Conservation (phyloP, 352 stramenopile genomes). For the Stephanocyclus meneghinianus region DNA sequence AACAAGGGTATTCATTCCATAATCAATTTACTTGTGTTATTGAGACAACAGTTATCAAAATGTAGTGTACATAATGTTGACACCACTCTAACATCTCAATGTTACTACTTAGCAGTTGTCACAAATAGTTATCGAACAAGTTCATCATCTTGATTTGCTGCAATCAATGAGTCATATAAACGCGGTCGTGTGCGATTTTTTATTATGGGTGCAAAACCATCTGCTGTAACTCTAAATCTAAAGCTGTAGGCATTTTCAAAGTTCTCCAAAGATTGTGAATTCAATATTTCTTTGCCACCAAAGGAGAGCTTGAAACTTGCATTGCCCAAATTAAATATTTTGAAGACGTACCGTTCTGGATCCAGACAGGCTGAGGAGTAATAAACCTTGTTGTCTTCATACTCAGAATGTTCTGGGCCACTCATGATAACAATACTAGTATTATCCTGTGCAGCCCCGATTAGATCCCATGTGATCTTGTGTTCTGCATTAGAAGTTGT, state of each 20-base stretch:
- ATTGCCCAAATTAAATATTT: conserved; percentile 1
- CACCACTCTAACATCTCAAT: too few relatives aligned
- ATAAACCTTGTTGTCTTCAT: conserved; percentile 7
- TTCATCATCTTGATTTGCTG: neutral
- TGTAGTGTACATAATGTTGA: too few relatives aligned
- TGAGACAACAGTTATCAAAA: too few relatives aligned
- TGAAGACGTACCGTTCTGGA: conserved; percentile 13
- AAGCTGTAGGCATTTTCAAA: neutral
- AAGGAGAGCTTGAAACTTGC: neutral
- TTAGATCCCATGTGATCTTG: conserved; percentile 7
- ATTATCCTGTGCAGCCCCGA: neutral
- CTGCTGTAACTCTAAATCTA: neutral
- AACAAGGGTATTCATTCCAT: too few relatives aligned
- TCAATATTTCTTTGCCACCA: neutral
- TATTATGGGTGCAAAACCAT: neutral
- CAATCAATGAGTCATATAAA: neutral
- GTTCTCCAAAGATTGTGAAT: neutral
- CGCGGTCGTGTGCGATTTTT: neutral
- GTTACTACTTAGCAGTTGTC: too few relatives aligned
- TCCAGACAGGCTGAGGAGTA: conserved; percentile 6
- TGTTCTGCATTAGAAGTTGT: conserved; percentile 5
- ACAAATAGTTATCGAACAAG: neutral
- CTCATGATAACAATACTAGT: neutral
- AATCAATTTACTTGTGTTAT: too few relatives aligned
- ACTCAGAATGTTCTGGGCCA: neutral